Evolutionary conservation across 1,139 yeast genomes (phyloP).

Genomic region (Saccharomyces hybrid): DNA sequence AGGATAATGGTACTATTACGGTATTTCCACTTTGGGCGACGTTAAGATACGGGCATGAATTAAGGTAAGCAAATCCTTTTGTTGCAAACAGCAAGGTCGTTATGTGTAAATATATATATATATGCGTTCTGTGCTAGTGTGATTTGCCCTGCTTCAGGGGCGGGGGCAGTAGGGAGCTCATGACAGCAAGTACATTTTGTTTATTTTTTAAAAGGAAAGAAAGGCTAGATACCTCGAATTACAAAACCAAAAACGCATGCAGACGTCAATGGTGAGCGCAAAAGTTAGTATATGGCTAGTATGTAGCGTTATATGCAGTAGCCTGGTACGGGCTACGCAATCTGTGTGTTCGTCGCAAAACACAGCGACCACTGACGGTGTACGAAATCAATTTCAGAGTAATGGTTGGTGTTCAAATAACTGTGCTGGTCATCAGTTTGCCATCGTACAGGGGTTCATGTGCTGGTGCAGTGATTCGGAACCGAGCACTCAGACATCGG

Average conservation of each 20-base stretch:
- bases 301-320: neutral
- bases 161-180: neutral
- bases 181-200: neutral
- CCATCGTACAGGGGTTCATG: constrained; percentile 16
- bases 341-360: constrained; percentile 13
- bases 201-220: neutral
- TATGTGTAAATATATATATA: neutral
- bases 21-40: neutral
- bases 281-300: neutral
- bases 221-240: neutral
- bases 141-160: neutral
- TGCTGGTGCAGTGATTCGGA: constrained; percentile 22
- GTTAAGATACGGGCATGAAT: neutral
- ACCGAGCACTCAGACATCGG: constrained; percentile 9
- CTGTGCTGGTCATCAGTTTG: constrained; percentile 16
- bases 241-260: neutral
- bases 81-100: neutral
- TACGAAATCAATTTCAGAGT: constrained; percentile 13
- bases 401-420: constrained; percentile 18
- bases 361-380: constrained; percentile 8
- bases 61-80: neutral
- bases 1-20: constrained; percentile 2
- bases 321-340: constrained; percentile 7
- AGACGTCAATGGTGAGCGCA: neutral
- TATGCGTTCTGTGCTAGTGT: neutral